Evolutionary conservation across 108 stramenopile genomes (phyloP), one percentile per base, ranked within the genome.

Genomic region (Fragilariopsis cylindrus): DNA sequence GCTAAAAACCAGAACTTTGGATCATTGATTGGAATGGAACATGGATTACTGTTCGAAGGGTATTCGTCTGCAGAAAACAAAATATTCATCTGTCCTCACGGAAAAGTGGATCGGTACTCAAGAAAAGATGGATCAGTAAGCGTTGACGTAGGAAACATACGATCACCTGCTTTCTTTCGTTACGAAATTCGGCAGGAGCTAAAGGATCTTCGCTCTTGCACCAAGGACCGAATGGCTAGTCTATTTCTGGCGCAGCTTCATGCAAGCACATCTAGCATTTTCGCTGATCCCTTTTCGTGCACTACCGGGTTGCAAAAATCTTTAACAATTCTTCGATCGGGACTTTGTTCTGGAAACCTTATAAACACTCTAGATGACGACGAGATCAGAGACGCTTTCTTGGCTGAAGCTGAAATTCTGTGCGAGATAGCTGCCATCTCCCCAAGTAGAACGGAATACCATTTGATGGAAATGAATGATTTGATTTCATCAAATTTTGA

Each of bases 241-340:
- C 30, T 57, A 57, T 57, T 57, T 57, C 57, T 57, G 0, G 57
- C 57, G 0, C 57, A 57, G 12, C 57, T 57, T 57, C 57, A 57
- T 57, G 57, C 57, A 15, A 57, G 12, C 30, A 21, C 57, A 57
- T 57, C 57, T 57, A 21, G 57, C 6, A 57, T 57, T 2, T 57
- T 57, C 57, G 57, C 13, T 57, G 57, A 57, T 57, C 57, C 57
- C 13, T 57, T 57, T 57, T 21, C 57, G 30, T 15, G 57, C 57
- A 57, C 57, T 7, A 57, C 12, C 30, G 57, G 57, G 12, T 21
- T 21, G 6, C 57, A 57, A 21, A 57, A 21, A 15, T 16, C 57
- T 21, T 21, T 57, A 21, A 57, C 57, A 57, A 57, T 57, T 15
- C 30, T 57, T 21, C 57, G 57, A 21, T 57, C 57, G 6, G 57